These are phyloP conservation scores for Erigeron canadensis DNA, from an alignment of 129 eudicot species.

Conservation along the genomic window DNA sequence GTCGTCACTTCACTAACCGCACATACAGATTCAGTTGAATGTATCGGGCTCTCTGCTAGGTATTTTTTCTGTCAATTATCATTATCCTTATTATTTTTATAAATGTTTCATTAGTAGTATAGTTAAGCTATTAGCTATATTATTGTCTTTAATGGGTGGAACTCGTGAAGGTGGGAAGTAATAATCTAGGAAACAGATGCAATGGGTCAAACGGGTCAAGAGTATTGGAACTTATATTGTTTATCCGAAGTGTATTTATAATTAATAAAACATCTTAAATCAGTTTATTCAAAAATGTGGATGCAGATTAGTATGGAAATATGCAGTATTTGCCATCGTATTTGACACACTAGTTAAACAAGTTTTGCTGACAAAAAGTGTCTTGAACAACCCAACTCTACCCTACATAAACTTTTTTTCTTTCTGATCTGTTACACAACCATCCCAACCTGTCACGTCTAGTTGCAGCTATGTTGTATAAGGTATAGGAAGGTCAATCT, in stretches of 20 bases:
- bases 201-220: neutral
- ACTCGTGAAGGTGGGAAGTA: too few relatives aligned
- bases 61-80: slow-evolving; percentile 1
- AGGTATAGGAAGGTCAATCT: neutral
- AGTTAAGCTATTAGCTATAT: too few relatives aligned
- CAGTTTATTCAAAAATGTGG: neutral
- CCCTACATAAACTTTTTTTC: too few relatives aligned
- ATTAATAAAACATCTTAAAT: neutral
- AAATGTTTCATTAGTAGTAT: neutral
- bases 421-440: too few relatives aligned
- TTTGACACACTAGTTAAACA: neutral
- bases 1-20: slow-evolving; percentile 67
- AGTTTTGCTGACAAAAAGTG: too few relatives aligned
- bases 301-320: neutral
- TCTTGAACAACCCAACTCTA: too few relatives aligned
- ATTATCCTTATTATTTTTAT: too few relatives aligned
- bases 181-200: too few relatives aligned
- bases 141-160: too few relatives aligned
- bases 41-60: slow-evolving; percentile 75
- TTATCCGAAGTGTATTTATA: neutral
- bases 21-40: slow-evolving; percentile 80
- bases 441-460: too few relatives aligned
- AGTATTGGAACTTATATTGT: neutral
- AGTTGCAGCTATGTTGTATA: neutral
- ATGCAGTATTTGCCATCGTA: neutral